phyloP scores from a whole-genome alignment of 176 grass and related monocot species.

The Leersia perrieri region DNA sequence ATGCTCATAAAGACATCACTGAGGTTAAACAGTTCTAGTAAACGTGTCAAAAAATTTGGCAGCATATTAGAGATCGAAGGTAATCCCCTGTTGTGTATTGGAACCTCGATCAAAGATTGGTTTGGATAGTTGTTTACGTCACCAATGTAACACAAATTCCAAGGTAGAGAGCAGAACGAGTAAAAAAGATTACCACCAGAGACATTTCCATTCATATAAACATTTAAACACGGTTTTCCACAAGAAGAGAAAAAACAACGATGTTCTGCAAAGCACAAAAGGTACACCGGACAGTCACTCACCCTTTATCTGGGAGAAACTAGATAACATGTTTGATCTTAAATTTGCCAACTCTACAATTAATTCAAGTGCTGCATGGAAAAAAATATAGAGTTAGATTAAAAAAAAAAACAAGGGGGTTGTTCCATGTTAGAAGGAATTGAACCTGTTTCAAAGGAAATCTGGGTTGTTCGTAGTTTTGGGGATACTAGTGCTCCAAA shows the following conservation, averaged over 20 bases:
- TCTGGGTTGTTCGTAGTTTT: conserved; percentile 71
- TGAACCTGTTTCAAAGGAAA: conserved; percentile 90
- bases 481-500: conserved; percentile 80
- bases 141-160: neutral
- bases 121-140: too few relatives aligned
- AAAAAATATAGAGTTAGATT: conserved; percentile 23
- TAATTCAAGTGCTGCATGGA: conserved; percentile 63
- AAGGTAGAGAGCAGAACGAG: neutral
- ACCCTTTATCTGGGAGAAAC: conserved; percentile 44
- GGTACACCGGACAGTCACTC: neutral
- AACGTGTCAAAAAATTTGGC: too few relatives aligned
- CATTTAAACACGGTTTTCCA: neutral
- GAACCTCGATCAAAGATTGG: too few relatives aligned
- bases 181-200: neutral
- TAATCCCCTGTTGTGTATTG: too few relatives aligned
- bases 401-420: neutral
- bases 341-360: conserved; percentile 66
- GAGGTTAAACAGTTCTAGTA: too few relatives aligned
- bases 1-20: too few relatives aligned
- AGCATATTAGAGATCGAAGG: too few relatives aligned
- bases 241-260: neutral
- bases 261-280: neutral
- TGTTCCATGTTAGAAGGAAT: neutral
- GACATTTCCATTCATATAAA: neutral
- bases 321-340: conserved; percentile 47